Percentiles rank a stretch among this genome's conserved stretches.
phyloP scores from a whole-genome alignment of 2,329 filamentous ascomycete genomes.

The Penicillium palitans region DNA sequence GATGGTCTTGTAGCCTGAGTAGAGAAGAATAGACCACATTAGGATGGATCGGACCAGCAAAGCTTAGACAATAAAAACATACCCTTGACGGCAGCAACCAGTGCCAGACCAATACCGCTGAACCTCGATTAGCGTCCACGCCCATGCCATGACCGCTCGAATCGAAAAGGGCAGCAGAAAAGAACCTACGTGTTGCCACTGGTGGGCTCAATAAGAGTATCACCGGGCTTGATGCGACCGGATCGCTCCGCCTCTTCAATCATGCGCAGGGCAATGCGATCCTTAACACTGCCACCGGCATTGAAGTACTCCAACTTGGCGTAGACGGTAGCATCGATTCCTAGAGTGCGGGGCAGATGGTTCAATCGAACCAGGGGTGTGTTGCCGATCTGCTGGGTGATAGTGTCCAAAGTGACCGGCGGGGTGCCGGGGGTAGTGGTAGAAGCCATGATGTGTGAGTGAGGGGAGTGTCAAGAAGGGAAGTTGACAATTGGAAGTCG shows the following conservation, averaged over 20 bases:
- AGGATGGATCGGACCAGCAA: background rate
- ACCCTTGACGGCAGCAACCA: slow-evolving; percentile 89
- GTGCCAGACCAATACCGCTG: slow-evolving; percentile 84
- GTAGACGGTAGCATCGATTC: slow-evolving; percentile 85
- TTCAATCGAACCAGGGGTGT: slow-evolving; percentile 94
- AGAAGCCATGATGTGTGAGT: slow-evolving; percentile 46
- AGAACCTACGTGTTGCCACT: slow-evolving; percentile 78
- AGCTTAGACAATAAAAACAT: slow-evolving; percentile 2
- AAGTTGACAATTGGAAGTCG: background rate
- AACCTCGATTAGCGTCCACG: background rate
- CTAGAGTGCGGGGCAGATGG: slow-evolving; percentile 85
- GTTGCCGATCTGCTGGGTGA: slow-evolving; percentile 88
- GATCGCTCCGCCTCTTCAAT: slow-evolving; percentile 90
- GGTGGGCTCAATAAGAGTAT: slow-evolving; percentile 96
- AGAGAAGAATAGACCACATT: background rate
- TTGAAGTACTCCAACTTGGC: slow-evolving; percentile 93
- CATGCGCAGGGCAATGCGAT: slow-evolving; percentile 95
- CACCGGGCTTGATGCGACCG: slow-evolving; percentile 92
- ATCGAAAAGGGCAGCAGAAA: background rate
- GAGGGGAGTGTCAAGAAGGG: background rate
- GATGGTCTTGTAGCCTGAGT: slow-evolving; percentile 84
- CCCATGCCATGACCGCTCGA: background rate
- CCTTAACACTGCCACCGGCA: slow-evolving; percentile 90
- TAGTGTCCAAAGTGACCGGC: slow-evolving; percentile 62
- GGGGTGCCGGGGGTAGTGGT: slow-evolving; percentile 53